Evolutionary conservation across 306 rosid genomes (phyloP).

Genomic region (Rosa multiflora): DNA sequence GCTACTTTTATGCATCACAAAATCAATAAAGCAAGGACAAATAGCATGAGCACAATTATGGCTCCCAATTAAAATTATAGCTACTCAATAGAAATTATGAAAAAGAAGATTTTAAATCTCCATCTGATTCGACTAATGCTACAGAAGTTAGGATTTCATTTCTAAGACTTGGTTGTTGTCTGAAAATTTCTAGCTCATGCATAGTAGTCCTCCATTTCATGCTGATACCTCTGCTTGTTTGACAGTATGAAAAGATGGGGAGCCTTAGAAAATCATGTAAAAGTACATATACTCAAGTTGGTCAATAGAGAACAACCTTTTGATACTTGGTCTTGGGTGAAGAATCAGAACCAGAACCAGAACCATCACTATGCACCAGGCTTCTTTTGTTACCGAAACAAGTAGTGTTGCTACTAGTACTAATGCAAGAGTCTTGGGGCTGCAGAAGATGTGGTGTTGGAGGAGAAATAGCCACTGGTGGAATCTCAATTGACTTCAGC

Average conservation of each 20-base stretch:
- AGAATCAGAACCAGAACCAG: slow-evolving; percentile 20
- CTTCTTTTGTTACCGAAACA: slow-evolving; percentile 43
- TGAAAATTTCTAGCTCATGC: slow-evolving; percentile 22
- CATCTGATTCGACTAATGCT: slow-evolving; percentile 9
- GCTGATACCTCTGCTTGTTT: slow-evolving; percentile 28
- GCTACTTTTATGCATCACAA: slow-evolving; percentile 26
- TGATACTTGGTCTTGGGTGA: slow-evolving; percentile 39
- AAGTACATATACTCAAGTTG: slow-evolving; percentile 12
- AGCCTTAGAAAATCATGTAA: slow-evolving; percentile 38
- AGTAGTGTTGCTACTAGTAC: background rate
- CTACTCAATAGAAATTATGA: slow-evolving; percentile 4
- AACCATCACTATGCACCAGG: slow-evolving; percentile 26
- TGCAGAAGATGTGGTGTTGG: slow-evolving; percentile 18
- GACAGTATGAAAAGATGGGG: slow-evolving; percentile 38
- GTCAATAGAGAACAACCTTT: slow-evolving; percentile 31
- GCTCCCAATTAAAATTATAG: slow-evolving; percentile 25
- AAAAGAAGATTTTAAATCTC: slow-evolving; percentile 12
- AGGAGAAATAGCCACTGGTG: slow-evolving; percentile 57
- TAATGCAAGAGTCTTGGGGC: slow-evolving; percentile 26
- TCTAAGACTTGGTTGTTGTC: slow-evolving; percentile 25
- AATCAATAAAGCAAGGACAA: slow-evolving; percentile 24
- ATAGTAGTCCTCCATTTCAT: slow-evolving; percentile 32
- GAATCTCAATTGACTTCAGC: slow-evolving; percentile 64
- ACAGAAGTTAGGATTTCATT: slow-evolving; percentile 38
- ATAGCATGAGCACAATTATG: slow-evolving; percentile 26